Base-by-base conservation (phyloP, 768 basidiomycete genomes). In the Mycena vulgaris region DNA sequence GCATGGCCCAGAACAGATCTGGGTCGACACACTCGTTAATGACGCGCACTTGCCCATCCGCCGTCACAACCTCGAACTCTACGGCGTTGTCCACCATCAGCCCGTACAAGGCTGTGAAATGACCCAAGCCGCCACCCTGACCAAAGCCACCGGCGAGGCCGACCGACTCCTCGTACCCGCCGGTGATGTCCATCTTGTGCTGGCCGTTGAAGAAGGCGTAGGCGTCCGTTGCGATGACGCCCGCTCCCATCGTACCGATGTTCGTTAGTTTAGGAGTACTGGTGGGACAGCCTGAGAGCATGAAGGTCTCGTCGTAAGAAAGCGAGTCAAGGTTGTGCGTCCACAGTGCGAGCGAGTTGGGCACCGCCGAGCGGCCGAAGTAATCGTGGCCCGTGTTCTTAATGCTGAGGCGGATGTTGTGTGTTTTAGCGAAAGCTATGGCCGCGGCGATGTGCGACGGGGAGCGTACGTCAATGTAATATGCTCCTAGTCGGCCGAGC, bases 321-420 rank as follows among this genome's bases (percentile, higher is more conserved):
- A 63, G 61, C 61, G 62, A 63, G 62, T 63, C 39, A 19, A 65
- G 63, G 45, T 65, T 65, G 63, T 65, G 63, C 63, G 42, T 56
- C 63, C 63, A 65, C 53, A 64, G 52, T 33, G 53, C 55, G 53
- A 65, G 55, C 53, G 63, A 55, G 52, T 57, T 57, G 42, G 63
- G 53, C 42, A 55, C 63, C 31, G 55, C 63, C 45, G 63, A 33
- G 42, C 63, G 63, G 53, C 63, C 55, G 63, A 57, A 55, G 63
- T 56, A 65, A 40, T 65, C 63, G 57, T 65, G 63, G 63, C 63
- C 63, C 53, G 63, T 65, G 55, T 65, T 65, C 42, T 65, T 65
- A 28, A 65, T 56, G 42, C 53, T 48, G 55, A 65, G 63, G 42
- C 63, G 63, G 55, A 65, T 65, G 52, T 48, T 47, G 52, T 64